Evolutionary conservation across 169 alveolate species (phyloP), one percentile per base, ranked within the genome.

Genomic region (Plasmodium inui): DNA sequence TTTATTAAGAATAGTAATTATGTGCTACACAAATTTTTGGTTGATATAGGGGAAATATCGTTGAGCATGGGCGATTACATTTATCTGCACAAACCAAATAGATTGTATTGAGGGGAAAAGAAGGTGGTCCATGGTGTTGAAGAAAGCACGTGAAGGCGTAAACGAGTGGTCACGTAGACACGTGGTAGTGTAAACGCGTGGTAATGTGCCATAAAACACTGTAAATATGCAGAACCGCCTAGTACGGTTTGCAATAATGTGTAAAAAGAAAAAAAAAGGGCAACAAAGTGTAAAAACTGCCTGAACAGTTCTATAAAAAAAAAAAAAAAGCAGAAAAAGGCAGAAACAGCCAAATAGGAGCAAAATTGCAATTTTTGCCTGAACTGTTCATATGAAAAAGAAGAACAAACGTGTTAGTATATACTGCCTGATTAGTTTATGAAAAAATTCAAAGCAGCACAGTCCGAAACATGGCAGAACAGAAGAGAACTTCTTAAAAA

Each of bases 1-100:
- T 91, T 91, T 81, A 57, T 91, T 41, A 91, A 71, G 82, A 91
- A 91, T 72, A 91, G 83, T 78, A 82, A 57, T 78, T 67, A 76
- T 57, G 86, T 88, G 39, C 72, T 88, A 22, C 86, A 50, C 32
- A 50, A 71, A 17, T 82, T 72, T 82, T 34, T 82, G 71, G 61
- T 71, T 37, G 19, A 70, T 71, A 91, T 91, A 26, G 53, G 44
- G 41, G 80, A 53, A 53, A 81, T 91, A 30, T 37, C 91, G 3
- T 81, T 81, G 28, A 10, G 30, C 7, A 50, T 53, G 55, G 61
- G 22, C 10, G 90, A 91, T 22, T 82, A 28, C 53, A 78, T 91
- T 26, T 91, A 41, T 81, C 72, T 91, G 37, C 95, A 91, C 84
- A 72, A 72, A 73, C 92, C 95, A 10, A 61, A 72, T n/a, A 91